Conservation (phyloP, 257 asterid species). For the Handroanthus guayacan region DNA sequence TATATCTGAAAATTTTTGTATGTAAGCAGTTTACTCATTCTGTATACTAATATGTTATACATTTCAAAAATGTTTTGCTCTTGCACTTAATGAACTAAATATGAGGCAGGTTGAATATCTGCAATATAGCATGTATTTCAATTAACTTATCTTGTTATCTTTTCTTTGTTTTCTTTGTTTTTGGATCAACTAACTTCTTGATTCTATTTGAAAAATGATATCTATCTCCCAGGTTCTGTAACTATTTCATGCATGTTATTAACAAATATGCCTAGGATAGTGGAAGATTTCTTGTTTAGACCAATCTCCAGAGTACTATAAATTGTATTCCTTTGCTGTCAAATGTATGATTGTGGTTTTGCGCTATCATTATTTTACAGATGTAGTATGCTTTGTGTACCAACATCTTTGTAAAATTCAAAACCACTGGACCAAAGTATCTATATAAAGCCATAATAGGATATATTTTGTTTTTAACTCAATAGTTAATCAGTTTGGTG, state of each 20-base stretch:
- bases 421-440: neutral
- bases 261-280: conserved; percentile 6
- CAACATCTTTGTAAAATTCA: conserved; percentile 11
- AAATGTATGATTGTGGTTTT: neutral
- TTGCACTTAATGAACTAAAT: neutral
- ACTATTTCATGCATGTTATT: neutral
- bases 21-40: neutral
- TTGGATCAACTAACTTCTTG: neutral
- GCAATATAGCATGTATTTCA: neutral
- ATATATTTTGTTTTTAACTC: neutral
- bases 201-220: neutral
- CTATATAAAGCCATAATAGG: neutral
- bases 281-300: neutral
- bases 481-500: neutral
- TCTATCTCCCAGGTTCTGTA: neutral
- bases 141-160: neutral
- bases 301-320: neutral
- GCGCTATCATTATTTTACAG: too few relatives aligned
- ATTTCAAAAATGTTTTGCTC: neutral
- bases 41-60: neutral
- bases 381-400: neutral
- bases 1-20: neutral
- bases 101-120: conserved; percentile 5
- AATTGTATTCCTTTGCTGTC: neutral
- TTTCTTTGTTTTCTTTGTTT: neutral